Base-by-base conservation (phyloP, 2,329 filamentous ascomycete genomes). In the Fusarium verrucosum region DNA sequence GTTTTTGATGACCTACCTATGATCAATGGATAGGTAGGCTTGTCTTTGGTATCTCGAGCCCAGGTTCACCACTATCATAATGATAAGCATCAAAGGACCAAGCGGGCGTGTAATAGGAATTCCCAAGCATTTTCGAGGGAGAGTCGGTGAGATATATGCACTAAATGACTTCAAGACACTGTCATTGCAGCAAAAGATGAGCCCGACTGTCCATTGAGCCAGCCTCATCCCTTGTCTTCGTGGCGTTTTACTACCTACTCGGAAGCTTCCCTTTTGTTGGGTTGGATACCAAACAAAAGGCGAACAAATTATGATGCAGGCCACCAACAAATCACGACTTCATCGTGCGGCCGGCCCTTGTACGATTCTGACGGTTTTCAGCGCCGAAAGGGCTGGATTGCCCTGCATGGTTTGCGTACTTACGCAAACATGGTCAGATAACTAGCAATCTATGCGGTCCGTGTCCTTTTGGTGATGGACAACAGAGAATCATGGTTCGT, bases 401-500 rank as follows among this genome's bases (percentile, higher is more conserved):
- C 14, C 41, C 36, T 55, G 40, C 40, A 60, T 20, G 23, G 23
- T 25, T 28, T 45, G 44, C 20, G 42, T 35, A 59, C 20, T 40
- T 35, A 59, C 42, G 57, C 41, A 62, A 60, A 30, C 35, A 65
- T 65, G 38, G 45, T 52, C 59, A 66, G 62, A 59, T 58, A 41
- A 42, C 32, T 26, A n/a, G n/a, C n/a, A 42, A 40, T 49, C 50
- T 57, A 42, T 50, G 45, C 33, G 26, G 32, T 22, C 45, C 11
- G 47, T 51, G n/a, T 25, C 20, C 25, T 13, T 30, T 26, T 19
- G 20, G n/a, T 54, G 25, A 35, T 35, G 32, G 23, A 30, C 25
- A 35, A 37, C 51, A 55, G 46, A 53, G 44, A 16, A 46, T 23
- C 40, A 42, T 45, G 51, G 30, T 32, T 14, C 35, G 56, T 49